Percentiles rank a stretch among this genome's conserved stretches.
Evolutionary conservation across 805 yeast genomes (phyloP).

Genomic region (Candida germanica): DNA sequence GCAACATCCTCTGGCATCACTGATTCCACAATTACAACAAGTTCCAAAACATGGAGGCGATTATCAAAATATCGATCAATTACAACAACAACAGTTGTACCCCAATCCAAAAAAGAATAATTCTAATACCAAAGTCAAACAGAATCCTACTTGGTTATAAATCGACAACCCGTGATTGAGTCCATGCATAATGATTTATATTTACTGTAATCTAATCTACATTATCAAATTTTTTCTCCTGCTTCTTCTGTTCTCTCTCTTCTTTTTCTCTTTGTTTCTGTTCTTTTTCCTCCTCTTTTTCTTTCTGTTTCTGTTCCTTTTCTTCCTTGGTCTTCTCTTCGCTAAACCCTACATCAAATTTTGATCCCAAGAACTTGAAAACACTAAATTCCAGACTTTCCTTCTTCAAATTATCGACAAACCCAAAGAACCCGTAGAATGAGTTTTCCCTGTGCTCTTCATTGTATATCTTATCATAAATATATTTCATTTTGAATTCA

Average conservation of each 20-base stretch:
- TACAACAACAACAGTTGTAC: slow-evolving; percentile 14
- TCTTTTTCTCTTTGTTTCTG: slow-evolving; percentile 4
- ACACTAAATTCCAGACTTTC: slow-evolving; percentile 52
- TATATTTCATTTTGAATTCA: slow-evolving; percentile 79
- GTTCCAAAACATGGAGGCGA: neutral
- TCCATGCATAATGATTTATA: neutral
- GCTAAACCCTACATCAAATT: slow-evolving; percentile 19
- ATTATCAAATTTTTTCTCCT: slow-evolving; percentile 13
- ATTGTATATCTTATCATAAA: slow-evolving; percentile 87
- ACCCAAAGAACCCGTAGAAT: slow-evolving; percentile 86
- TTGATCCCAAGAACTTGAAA: slow-evolving; percentile 56
- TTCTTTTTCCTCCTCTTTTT: neutral
- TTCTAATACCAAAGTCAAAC: slow-evolving; percentile 7
- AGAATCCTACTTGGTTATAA: slow-evolving; percentile 15
- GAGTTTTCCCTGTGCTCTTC: slow-evolving; percentile 88
- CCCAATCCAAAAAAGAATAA: slow-evolving; percentile 6
- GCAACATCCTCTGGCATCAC: slow-evolving; percentile 16
- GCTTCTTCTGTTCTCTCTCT: no score
- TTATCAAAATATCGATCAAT: slow-evolving; percentile 14
- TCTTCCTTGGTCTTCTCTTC: slow-evolving; percentile 12
- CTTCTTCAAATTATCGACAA: slow-evolving; percentile 69
- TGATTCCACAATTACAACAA: slow-evolving; percentile 9
- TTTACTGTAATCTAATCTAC: slow-evolving; percentile 9
- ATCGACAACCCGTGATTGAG: neutral
- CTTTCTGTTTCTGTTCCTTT: slow-evolving; percentile 1